Percentiles rank a stretch among this genome's conserved stretches.
Evolutionary conservation across 2,329 filamentous ascomycete genomes (phyloP).

Genomic region (Fusarium ramigenum): DNA sequence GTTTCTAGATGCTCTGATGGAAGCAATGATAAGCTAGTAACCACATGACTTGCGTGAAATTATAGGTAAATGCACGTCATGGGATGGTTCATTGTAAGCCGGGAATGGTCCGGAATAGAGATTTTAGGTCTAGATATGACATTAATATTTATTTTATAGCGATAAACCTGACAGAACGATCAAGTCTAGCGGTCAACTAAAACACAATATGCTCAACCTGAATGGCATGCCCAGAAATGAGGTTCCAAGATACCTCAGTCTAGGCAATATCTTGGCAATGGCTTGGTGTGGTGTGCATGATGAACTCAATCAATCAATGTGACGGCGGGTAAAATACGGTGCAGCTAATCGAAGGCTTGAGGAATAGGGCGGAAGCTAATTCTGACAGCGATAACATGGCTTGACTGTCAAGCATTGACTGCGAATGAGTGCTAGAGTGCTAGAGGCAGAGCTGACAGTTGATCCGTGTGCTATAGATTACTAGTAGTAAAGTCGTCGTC

Average conservation of each 20-base stretch:
- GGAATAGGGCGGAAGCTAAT: background rate
- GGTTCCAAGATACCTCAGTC: background rate
- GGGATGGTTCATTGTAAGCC: background rate
- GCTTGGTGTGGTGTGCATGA: background rate
- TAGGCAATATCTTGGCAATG: slow-evolving; percentile 9
- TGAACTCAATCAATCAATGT: background rate
- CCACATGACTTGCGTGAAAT: background rate
- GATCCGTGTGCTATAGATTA: slow-evolving; percentile 6
- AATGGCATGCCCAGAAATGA: slow-evolving; percentile 18
- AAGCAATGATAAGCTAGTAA: background rate
- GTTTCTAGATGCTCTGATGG: background rate
- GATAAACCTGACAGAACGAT: background rate
- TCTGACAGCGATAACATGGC: background rate
- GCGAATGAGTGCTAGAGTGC: background rate
- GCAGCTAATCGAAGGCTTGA: background rate
- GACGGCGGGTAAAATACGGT: background rate
- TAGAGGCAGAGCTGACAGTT: background rate
- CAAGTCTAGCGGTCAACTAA: background rate
- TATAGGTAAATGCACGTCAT: background rate
- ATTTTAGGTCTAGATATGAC: background rate
- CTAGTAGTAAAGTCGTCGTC: slow-evolving; percentile 4
- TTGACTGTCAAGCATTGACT: background rate
- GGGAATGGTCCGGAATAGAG: background rate
- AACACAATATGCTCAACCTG: background rate
- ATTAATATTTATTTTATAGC: background rate